Conservation (phyloP, 768 basidiomycete species). For the Nidularia pulvinata region DNA sequence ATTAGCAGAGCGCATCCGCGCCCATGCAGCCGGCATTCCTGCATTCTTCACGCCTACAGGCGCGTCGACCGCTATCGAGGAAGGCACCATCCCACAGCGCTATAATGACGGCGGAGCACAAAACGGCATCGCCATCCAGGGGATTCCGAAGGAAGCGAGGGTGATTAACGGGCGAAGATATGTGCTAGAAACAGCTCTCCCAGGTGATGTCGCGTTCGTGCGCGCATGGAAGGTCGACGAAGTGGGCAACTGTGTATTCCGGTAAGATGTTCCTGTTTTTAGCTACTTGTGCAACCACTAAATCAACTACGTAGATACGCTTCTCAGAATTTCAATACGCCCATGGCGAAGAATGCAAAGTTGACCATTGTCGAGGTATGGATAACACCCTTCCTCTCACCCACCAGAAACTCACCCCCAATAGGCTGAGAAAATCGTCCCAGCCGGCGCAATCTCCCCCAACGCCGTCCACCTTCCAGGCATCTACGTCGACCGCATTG, state of each 20-base stretch:
- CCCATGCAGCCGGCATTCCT: constrained; percentile 89
- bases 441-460: constrained; percentile 78
- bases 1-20: constrained; percentile 84
- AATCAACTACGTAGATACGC: constrained; percentile 55
- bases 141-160: constrained; percentile 74
- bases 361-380: constrained; percentile 89
- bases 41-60: constrained; percentile 96
- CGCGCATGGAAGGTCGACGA: constrained; percentile 94
- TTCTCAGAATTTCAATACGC: constrained; percentile 84
- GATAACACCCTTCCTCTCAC: not conserved
- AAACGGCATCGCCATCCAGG: constrained; percentile 69
- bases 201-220: constrained; percentile 84
- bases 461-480: constrained; percentile 83
- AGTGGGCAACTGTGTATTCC: constrained; percentile 88
- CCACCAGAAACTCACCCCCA: not conserved
- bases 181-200: constrained; percentile 78
- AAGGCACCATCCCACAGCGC: constrained; percentile 75
- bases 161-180: constrained; percentile 81
- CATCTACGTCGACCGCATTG: constrained; percentile 89
- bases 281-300: not conserved
- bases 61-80: constrained; percentile 80
- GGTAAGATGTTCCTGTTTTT: constrained; percentile 53
- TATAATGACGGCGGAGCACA: constrained; percentile 78
- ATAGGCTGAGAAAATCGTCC: constrained; percentile 89
- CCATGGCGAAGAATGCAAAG: constrained; percentile 89